These are phyloP conservation scores for Trichoderma pleuroti DNA, from an alignment of 2,329 filamentous ascomycete genomes.

Conservation along the genomic window DNA sequence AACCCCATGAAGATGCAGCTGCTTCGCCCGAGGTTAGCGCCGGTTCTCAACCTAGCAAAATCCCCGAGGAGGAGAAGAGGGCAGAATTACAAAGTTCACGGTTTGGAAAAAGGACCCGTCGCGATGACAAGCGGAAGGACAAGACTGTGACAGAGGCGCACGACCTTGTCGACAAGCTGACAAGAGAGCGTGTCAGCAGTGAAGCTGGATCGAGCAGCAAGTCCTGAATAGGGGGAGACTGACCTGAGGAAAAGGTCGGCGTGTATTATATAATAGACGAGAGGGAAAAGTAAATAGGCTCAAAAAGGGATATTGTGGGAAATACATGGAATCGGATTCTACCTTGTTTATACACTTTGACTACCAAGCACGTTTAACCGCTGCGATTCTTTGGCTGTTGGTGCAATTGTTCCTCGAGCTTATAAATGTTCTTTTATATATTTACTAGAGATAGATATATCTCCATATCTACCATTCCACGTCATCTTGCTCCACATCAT, in stretches of 20 bases:
- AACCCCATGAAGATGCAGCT: not conserved
- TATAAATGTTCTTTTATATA: too few species aligned
- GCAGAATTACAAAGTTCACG: not conserved
- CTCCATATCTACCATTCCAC: too few species aligned
- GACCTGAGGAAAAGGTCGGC: not conserved
- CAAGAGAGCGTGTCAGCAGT: not conserved
- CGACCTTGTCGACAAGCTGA: constrained; percentile 17
- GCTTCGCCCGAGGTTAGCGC: not conserved
- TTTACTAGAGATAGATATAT: too few species aligned
- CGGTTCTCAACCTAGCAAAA: not conserved
- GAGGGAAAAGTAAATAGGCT: not conserved
- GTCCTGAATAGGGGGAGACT: not conserved
- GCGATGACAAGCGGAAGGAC: not conserved
- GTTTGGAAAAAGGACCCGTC: not conserved
- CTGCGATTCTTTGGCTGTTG: not conserved
- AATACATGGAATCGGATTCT: not conserved
- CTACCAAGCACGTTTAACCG: not conserved
- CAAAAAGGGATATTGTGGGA: not conserved
- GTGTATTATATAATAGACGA: not conserved
- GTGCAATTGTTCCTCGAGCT: not conserved
- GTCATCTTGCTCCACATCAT: too few species aligned
- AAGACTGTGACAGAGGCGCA: constrained; percentile 11
- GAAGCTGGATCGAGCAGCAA: not conserved
- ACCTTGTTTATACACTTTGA: not conserved
- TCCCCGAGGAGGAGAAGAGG: not conserved